These are phyloP conservation scores for Colletotrichum falcatum DNA, from an alignment of 2,329 filamentous ascomycete genomes.

Conservation along the genomic window DNA sequence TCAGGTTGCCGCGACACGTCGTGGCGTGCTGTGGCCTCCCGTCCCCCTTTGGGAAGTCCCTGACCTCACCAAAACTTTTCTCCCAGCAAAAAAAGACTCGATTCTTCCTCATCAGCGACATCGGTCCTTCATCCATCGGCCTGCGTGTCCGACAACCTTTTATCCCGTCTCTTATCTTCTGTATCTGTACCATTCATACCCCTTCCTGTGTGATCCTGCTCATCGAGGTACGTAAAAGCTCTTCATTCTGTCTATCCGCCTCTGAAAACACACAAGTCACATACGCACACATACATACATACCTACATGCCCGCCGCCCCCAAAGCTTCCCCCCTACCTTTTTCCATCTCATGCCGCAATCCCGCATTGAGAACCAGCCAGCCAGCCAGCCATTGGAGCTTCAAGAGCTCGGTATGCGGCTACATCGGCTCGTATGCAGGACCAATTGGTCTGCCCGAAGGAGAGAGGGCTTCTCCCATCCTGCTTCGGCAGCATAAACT, in stretches of 20 bases:
- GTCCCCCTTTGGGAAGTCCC: conserved; percentile 25
- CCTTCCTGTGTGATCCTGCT: conserved; percentile 34
- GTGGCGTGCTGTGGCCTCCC: conserved; percentile 18
- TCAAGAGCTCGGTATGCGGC: conserved; percentile 8
- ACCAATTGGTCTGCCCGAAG: conserved; percentile 16
- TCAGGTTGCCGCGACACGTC: conserved; percentile 29
- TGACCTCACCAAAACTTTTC: conserved; percentile 41
- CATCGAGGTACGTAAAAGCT: conserved; percentile 31
- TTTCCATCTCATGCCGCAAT: neutral
- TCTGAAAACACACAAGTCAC: neutral
- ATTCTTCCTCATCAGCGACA: conserved; percentile 30
- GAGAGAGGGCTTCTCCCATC: conserved; percentile 5
- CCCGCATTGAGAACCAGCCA: conserved; percentile 14
- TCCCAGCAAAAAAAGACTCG: neutral
- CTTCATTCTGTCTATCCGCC: conserved; percentile 26
- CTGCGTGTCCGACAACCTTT: conserved; percentile 46
- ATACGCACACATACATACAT: neutral
- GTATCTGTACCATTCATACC: conserved; percentile 28
- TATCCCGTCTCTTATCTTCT: conserved; percentile 55
- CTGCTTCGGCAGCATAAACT: conserved; percentile 15
- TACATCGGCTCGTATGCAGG: conserved; percentile 21
- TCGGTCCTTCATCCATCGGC: conserved; percentile 18
- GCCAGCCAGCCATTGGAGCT: conserved; percentile 4
- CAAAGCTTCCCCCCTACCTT: conserved; percentile 14
- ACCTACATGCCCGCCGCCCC: neutral